Evolutionary conservation across 257 asterid species (phyloP).

Genomic region (Fraxinus excelsior): DNA sequence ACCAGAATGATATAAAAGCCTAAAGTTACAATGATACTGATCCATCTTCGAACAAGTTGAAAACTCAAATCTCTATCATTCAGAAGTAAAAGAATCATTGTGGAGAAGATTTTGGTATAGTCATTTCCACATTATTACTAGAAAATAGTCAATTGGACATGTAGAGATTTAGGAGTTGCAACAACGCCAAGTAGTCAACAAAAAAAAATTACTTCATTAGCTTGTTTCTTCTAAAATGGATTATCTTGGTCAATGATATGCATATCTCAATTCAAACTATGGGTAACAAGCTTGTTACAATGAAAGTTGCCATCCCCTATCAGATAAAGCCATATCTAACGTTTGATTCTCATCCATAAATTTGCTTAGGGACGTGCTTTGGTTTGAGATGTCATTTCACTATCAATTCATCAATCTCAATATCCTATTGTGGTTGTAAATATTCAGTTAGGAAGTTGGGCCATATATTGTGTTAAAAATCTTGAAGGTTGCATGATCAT

Average conservation of each 20-base stretch:
- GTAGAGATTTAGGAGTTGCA: neutral
- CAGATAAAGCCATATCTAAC: neutral
- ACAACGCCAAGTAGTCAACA: neutral
- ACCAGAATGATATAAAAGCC: neutral
- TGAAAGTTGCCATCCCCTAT: neutral
- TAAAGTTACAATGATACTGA: neutral
- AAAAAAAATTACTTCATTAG: neutral
- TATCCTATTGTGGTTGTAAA: neutral
- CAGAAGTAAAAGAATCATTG: neutral
- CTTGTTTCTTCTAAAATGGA: neutral
- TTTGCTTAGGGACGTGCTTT: neutral
- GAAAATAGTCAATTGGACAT: neutral
- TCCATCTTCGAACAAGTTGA: neutral
- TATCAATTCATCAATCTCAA: neutral
- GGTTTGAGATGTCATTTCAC: neutral
- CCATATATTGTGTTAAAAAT: too few species aligned
- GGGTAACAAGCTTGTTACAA: neutral
- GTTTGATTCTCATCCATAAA: neutral
- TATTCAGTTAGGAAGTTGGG: neutral
- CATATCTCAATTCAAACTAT: neutral
- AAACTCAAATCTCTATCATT: neutral
- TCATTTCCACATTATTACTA: neutral
- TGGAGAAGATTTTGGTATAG: neutral
- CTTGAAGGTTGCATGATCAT: too few species aligned
- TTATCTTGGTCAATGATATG: neutral